These are phyloP conservation scores for Canariomyces notabilis DNA, from an alignment of 2,329 filamentous ascomycete genomes.

Conservation along the genomic window DNA sequence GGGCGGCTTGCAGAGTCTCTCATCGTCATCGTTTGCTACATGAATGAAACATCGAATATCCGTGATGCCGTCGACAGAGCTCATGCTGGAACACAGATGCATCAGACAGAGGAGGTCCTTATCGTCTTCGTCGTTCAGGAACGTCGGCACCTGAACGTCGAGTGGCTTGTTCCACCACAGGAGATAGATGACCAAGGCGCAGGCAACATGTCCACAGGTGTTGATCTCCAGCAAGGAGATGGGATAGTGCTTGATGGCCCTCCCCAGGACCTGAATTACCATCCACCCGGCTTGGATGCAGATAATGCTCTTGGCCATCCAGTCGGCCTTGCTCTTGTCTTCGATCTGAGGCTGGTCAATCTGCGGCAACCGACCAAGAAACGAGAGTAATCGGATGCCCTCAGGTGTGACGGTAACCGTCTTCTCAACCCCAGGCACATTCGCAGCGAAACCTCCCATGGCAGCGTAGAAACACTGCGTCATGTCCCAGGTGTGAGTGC, in stretches of 20 bases:
- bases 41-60: conserved; percentile 10
- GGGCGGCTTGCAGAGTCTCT: neutral
- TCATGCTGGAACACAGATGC: conserved; percentile 4
- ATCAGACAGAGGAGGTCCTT: conserved; percentile 5
- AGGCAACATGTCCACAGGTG: conserved; percentile 7
- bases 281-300: conserved; percentile 7
- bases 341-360: neutral
- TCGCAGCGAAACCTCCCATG: too few relatives aligned
- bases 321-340: conserved; percentile 11
- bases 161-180: conserved; percentile 14
- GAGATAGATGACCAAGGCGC: conserved; percentile 2
- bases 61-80: conserved; percentile 2
- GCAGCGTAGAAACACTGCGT: too few relatives aligned
- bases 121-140: neutral
- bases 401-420: neutral
- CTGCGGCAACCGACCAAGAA: neutral
- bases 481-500: too few relatives aligned
- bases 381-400: neutral
- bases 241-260: conserved; percentile 2
- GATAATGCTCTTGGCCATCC: conserved; percentile 4
- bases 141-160: conserved; percentile 1
- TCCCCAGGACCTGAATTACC: neutral
- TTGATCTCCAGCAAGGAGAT: conserved; percentile 10
- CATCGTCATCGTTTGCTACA: neutral
- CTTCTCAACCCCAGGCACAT: too few relatives aligned